Evolutionary conservation across 805 yeast genomes (phyloP).

Genomic region (Suhomyces emberorum): DNA sequence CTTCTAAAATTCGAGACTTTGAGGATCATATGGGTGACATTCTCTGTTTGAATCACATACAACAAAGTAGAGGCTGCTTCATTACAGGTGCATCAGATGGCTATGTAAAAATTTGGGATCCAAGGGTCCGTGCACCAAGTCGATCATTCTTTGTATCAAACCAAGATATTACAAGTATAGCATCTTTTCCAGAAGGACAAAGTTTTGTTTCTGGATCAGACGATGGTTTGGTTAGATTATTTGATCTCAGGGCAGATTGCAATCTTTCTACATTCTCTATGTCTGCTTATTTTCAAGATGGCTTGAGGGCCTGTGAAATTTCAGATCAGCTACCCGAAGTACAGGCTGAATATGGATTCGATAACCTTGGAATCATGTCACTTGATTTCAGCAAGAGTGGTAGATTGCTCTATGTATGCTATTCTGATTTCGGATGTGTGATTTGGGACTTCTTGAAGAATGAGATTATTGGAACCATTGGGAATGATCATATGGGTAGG

Average conservation of each 20-base stretch:
- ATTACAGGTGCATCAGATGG: slow-evolving; percentile 71
- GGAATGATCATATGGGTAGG: slow-evolving; percentile 56
- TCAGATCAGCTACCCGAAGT: background rate
- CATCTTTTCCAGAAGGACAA: slow-evolving; percentile 67
- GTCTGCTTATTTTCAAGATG: slow-evolving; percentile 9
- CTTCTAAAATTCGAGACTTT: slow-evolving; percentile 50
- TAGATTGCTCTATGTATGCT: slow-evolving; percentile 68
- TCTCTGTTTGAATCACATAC: slow-evolving; percentile 41
- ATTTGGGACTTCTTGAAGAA: slow-evolving; percentile 75
- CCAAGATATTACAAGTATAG: slow-evolving; percentile 59
- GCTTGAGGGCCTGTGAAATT: background rate
- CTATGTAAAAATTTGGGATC: slow-evolving; percentile 39
- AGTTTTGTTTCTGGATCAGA: slow-evolving; percentile 76
- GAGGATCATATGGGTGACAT: slow-evolving; percentile 74
- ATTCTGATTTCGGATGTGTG: slow-evolving; percentile 70
- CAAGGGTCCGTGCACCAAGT: slow-evolving; percentile 38
- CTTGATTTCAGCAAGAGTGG: slow-evolving; percentile 74
- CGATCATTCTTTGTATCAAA: slow-evolving; percentile 54
- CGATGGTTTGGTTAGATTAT: slow-evolving; percentile 66
- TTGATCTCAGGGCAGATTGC: slow-evolving; percentile 77
- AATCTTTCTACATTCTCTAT: slow-evolving; percentile 51
- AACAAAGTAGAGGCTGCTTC: no score
- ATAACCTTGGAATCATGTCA: slow-evolving; percentile 67
- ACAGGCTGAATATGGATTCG: slow-evolving; percentile 31
- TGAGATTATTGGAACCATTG: slow-evolving; percentile 60